Base-by-base conservation (phyloP, 1,139 yeast species). In the Yamadazyma atlantica region DNA sequence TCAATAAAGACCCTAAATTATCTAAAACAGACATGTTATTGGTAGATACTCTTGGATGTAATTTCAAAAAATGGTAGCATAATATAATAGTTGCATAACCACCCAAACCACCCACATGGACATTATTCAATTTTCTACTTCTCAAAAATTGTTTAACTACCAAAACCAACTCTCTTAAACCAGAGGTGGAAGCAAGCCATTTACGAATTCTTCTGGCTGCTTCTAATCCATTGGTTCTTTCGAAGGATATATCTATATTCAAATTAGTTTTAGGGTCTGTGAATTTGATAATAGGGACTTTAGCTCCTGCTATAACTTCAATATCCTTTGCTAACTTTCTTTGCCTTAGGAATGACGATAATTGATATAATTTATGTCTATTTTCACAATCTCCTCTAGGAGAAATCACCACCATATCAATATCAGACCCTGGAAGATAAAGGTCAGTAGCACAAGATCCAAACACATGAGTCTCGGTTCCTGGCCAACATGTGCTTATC, bases 381-480 rank as follows among this genome's bases (percentile, higher is more conserved):
- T 75, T 77, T 46, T 82, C 94, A 55, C 84, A 82, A 48, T 76
- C 75, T 3, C 85, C 84, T 3, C 70, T 59, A 13, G 70, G 65
- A 9, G 96, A 85, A 7, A 83, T 69, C 19, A 94, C 77, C 31
- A 90, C 97, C 82, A 94, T 82, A 62, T 94, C 99, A 25, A 94
- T 89, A 68, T 94, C 99, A 0, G 97, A 88, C 1, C 96, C 96
- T 0, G 98, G 98, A 17, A 94, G 67, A 53, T 90, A 92, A 45
- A 94, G 66, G 56, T 90, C 97, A 0, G 98, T 90, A 0, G 98
- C 97, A 58, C 80, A 87, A 0, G 97, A 89, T 0, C 99, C 99
- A 67, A 94, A 92, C 12, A 90, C 96, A 50, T 83, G 85, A 8
- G 85, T 77, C 40, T 83, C 85, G 3, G 95, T 83, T 44, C 80